Evolutionary conservation across 768 basidiomycete genomes (phyloP), one percentile per base, ranked within the genome.

Genomic region (Termitomyces sp.): DNA sequence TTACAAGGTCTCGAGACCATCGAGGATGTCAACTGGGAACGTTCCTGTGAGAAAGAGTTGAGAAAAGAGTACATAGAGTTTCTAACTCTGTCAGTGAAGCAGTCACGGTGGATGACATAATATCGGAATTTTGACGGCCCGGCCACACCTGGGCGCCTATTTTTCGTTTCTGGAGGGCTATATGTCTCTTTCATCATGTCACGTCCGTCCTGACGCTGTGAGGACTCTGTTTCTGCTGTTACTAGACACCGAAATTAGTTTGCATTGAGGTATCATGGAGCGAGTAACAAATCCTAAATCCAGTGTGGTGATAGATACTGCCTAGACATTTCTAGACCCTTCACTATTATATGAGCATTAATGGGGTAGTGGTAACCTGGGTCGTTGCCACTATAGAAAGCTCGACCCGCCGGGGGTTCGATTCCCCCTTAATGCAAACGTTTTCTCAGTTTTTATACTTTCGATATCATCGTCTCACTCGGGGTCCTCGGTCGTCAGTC

Each of bases 401-500:
- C 61, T 83, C 85, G 86, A 87, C 84, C 86, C 86, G 86, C 86
- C 86, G 86, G 85, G 85, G 85, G 86, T 88, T 88, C 85, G 84
- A 88, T 88, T 87, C 86, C 85, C 86, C 60, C 85, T 87, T 87
- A 85, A 87, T 87, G 86, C 86, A 86, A 5, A 41, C 4, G 5
- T 37, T 37, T 37, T 37, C 6, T 29, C 6, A 29, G 3, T 6
- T 29, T 6, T 3, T 3, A 29, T 29, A 29, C 4, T 29, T 29
- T 29, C 29, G 29, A n/a, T n/a, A n/a, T n/a, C n/a, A n/a, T n/a
- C n/a, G n/a, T n/a, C n/a, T n/a, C n/a, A n/a, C n/a, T n/a, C n/a
- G n/a, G n/a, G n/a, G n/a, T n/a, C n/a, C n/a, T n/a, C n/a, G n/a
- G n/a, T n/a, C n/a, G n/a, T n/a, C n/a, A n/a, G n/a, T 37, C 16